Conservation (phyloP, 2,329 filamentous ascomycete genomes). For the Ambrosiella beaveri region DNA sequence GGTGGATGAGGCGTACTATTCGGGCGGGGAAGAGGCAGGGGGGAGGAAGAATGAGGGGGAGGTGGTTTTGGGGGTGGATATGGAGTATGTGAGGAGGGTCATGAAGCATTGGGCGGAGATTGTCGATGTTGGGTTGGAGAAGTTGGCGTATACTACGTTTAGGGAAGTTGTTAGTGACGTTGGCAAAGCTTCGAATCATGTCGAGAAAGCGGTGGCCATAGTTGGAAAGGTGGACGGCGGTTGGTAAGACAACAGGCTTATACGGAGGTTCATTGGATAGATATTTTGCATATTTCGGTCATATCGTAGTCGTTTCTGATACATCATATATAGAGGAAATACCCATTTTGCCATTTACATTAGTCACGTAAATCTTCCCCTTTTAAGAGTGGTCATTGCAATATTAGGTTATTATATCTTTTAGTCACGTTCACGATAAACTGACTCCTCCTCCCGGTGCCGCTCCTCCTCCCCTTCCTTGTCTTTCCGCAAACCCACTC, state of each 20-base stretch:
- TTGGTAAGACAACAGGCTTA: conserved; percentile 40
- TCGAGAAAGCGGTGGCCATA: conserved; percentile 70
- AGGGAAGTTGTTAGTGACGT: conserved; percentile 90
- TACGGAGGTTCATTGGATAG: neutral
- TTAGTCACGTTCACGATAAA: neutral
- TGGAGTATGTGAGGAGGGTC: conserved; percentile 45
- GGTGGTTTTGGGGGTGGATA: conserved; percentile 47
- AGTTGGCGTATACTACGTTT: conserved; percentile 70
- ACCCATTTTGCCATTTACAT: neutral
- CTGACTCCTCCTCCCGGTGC: conserved; percentile 5
- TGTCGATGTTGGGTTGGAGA: conserved; percentile 53
- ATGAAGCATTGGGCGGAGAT: conserved; percentile 59
- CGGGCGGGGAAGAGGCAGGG: conserved; percentile 36
- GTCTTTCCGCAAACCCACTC: conserved; percentile 48
- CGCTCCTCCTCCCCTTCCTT: neutral
- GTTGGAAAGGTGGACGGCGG: conserved; percentile 84
- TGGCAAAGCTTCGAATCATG: conserved; percentile 58
- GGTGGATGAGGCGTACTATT: conserved; percentile 84
- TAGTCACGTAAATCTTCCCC: neutral
- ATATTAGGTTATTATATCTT: neutral
- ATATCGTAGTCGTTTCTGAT: neutral
- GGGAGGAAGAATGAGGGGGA: neutral
- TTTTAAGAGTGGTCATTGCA: neutral
- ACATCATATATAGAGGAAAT: neutral
- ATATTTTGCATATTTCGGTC: neutral